Conservation (phyloP, 2,329 filamentous ascomycete genomes). For the Fusarium continuum region DNA sequence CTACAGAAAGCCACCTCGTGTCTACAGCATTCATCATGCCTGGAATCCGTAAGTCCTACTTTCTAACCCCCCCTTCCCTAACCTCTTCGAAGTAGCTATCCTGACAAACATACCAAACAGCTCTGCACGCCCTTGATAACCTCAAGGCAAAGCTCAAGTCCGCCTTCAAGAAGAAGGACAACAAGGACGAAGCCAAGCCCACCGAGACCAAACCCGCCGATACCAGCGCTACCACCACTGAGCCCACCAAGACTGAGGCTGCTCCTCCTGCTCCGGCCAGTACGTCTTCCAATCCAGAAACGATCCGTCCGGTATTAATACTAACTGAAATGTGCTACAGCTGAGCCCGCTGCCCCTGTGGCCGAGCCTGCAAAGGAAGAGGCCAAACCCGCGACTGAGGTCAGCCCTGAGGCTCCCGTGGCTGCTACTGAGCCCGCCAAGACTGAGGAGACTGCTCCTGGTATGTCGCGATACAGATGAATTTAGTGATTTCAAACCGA, state of each 20-base stretch:
- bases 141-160: constrained; percentile 65
- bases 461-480: constrained; percentile 16
- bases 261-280: constrained; percentile 45
- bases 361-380: constrained; percentile 43
- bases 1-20: constrained; percentile 2
- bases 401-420: constrained; percentile 38
- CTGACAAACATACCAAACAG: constrained; percentile 49
- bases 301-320: background rate
- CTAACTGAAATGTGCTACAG: constrained; percentile 32
- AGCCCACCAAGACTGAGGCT: constrained; percentile 50
- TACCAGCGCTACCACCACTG: constrained; percentile 41
- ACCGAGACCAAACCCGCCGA: constrained; percentile 29
- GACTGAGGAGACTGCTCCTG: constrained; percentile 36
- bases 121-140: constrained; percentile 62
- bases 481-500: background rate
- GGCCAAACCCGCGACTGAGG: constrained; percentile 42
- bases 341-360: constrained; percentile 40
- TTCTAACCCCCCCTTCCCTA: background rate
- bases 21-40: constrained; percentile 53
- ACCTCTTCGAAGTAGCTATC: too few relatives aligned
- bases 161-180: constrained; percentile 60
- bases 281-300: constrained; percentile 35
- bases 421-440: constrained; percentile 41
- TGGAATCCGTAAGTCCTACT: constrained; percentile 60
- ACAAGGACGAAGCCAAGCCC: constrained; percentile 47